phyloP scores from a whole-genome alignment of 306 rosid genomes.

The Fagus crenata region DNA sequence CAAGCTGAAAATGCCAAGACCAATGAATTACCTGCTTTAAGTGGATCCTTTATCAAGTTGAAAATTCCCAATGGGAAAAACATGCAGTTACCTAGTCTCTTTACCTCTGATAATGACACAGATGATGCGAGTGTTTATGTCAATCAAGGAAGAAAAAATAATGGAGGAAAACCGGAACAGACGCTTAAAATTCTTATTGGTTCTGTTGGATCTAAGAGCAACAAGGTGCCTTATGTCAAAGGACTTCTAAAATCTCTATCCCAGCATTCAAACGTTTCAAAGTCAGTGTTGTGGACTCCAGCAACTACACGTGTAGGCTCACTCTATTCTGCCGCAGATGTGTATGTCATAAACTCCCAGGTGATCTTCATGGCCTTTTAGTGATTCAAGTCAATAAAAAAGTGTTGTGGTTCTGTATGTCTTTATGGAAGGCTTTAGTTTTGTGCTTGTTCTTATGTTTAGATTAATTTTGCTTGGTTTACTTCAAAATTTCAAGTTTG shows the following conservation, averaged over 20 bases:
- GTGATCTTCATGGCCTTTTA: constrained; percentile 38
- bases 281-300: constrained; percentile 81
- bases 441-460: constrained; percentile 5
- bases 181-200: constrained; percentile 69
- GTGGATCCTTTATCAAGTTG: constrained; percentile 36
- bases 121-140: constrained; percentile 35
- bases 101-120: constrained; percentile 33
- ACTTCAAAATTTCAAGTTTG: neutral
- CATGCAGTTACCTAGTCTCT: constrained; percentile 29
- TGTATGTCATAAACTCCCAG: constrained; percentile 89
- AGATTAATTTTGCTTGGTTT: neutral
- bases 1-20: constrained; percentile 43
- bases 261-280: constrained; percentile 70
- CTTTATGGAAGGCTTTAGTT: neutral
- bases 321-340: constrained; percentile 91
- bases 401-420: neutral
- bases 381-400: neutral
- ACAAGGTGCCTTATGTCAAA: constrained; percentile 76
- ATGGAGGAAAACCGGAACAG: constrained; percentile 32
- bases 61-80: constrained; percentile 20
- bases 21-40: constrained; percentile 32
- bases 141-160: constrained; percentile 42
- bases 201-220: constrained; percentile 95
- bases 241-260: constrained; percentile 52
- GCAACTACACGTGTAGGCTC: constrained; percentile 77